Conservation (phyloP, 495 filamentous ascomycete genomes). For the Penicillium roqueforti region DNA sequence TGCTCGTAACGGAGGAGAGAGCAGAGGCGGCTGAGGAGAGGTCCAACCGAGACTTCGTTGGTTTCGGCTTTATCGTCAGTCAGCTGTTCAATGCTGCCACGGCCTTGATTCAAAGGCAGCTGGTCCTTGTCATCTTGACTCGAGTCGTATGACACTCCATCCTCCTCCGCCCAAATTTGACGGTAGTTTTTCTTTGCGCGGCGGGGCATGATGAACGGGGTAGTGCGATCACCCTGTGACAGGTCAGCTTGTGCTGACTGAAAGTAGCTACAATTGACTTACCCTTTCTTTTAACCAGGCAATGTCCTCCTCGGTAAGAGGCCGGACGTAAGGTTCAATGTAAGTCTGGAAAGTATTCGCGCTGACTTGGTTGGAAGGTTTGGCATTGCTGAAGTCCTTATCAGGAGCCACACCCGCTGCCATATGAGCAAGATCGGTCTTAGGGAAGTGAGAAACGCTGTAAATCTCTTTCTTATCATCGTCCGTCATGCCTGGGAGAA, state of each 20-base stretch:
- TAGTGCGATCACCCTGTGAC: slow-evolving; percentile 66
- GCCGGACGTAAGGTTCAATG: slow-evolving; percentile 85
- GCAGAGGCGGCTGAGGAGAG: slow-evolving; percentile 76
- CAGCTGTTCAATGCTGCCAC: slow-evolving; percentile 79
- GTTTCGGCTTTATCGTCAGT: slow-evolving; percentile 80
- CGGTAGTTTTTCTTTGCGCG: slow-evolving; percentile 81
- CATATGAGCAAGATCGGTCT: slow-evolving; percentile 71
- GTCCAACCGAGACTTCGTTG: slow-evolving; percentile 86
- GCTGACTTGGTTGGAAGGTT: slow-evolving; percentile 88
- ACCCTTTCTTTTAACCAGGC: slow-evolving; percentile 84
- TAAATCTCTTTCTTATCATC: slow-evolving; percentile 82
- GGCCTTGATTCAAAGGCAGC: slow-evolving; percentile 72
- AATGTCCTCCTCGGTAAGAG: slow-evolving; percentile 89
- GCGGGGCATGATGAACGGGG: slow-evolving; percentile 79
- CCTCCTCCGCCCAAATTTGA: slow-evolving; percentile 91
- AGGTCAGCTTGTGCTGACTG: slow-evolving; percentile 8
- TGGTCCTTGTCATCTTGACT: slow-evolving; percentile 54
- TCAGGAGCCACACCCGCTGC: slow-evolving; percentile 88
- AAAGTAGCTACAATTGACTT: slow-evolving; percentile 13
- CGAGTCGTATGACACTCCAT: slow-evolving; percentile 69
- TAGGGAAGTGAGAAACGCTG: slow-evolving; percentile 78
- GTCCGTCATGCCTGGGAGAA: slow-evolving; percentile 67
- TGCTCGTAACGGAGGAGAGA: slow-evolving; percentile 80
- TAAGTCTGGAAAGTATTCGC: slow-evolving; percentile 84
- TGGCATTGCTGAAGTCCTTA: slow-evolving; percentile 90